A percentile compares a stretch with the other conserved stretches of the same genome.
Evolutionary conservation across 2,329 filamentous ascomycete species (phyloP).

Genomic region (Alternaria metachromatica): DNA sequence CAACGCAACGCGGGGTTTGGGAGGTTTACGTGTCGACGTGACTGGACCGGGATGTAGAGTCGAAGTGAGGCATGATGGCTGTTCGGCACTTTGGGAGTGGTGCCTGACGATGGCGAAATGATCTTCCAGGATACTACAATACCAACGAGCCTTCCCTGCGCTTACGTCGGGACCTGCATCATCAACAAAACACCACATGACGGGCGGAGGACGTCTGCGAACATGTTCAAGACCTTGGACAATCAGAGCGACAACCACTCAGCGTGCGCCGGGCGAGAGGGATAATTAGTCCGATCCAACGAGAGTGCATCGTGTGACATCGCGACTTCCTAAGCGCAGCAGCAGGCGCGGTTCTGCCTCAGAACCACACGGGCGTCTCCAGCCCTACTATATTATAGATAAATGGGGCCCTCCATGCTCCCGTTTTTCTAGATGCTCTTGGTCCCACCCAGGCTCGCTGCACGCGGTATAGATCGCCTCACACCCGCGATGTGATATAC

Average conservation of each 20-base stretch:
- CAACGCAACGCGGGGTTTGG: neutral
- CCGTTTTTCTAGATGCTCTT: neutral
- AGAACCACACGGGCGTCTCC: conserved; percentile 5
- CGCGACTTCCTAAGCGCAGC: neutral
- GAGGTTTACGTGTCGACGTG: neutral
- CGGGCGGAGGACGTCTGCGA: neutral
- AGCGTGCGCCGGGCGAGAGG: neutral
- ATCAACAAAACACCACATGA: neutral
- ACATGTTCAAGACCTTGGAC: neutral
- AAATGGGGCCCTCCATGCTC: conserved; percentile 5
- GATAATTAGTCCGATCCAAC: neutral
- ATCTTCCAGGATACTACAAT: neutral
- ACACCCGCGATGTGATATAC: conserved; percentile 2
- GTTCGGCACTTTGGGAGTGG: neutral
- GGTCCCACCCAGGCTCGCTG: neutral
- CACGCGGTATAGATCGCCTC: conserved; percentile 1
- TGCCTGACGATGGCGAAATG: neutral
- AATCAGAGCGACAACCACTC: neutral
- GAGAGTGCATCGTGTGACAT: conserved; percentile 1
- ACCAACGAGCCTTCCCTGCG: neutral
- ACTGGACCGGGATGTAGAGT: neutral
- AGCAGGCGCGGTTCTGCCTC: conserved; percentile 6
- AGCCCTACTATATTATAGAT: conserved; percentile 14
- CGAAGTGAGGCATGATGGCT: neutral
- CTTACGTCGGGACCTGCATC: neutral